Percentiles rank a stretch among this genome's conserved stretches.
These are phyloP conservation scores for Helianthus tuberosus DNA, from an alignment of 129 eudicot species.

Conservation along the genomic window DNA sequence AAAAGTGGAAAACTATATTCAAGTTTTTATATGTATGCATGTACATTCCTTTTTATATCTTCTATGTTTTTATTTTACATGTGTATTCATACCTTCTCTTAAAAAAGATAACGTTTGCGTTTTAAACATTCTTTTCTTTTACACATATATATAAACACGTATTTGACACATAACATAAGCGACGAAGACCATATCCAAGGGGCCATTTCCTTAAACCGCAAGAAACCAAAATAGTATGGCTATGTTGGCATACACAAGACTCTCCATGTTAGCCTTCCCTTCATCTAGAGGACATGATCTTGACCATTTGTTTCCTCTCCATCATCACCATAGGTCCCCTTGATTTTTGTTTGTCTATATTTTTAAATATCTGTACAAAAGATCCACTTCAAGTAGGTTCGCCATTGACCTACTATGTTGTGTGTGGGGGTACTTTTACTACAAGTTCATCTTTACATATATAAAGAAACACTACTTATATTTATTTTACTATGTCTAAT, in stretches of 20 bases:
- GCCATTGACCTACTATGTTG: constrained; percentile 12
- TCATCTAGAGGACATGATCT: constrained; percentile 22
- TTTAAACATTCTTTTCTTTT: neutral
- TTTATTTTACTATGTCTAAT: neutral
- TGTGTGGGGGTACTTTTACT: neutral
- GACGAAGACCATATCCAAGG: neutral
- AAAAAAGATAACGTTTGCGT: neutral
- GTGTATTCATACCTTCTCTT: neutral
- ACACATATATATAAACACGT: neutral
- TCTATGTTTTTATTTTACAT: neutral
- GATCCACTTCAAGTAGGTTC: constrained; percentile 23
- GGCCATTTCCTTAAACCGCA: constrained; percentile 20
- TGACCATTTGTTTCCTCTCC: constrained; percentile 36
- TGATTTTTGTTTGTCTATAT: constrained; percentile 18
- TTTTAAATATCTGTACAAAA: constrained; percentile 7
- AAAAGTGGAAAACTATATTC: neutral
- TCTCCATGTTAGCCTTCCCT: constrained; percentile 32
- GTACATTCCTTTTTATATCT: neutral
- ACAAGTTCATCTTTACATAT: neutral
- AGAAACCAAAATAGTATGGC: constrained; percentile 23
- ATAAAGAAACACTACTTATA: neutral
- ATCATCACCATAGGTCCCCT: constrained; percentile 15
- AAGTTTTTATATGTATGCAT: neutral
- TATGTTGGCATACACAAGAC: constrained; percentile 18
- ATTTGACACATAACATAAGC: neutral